Percentiles rank a stretch among this genome's conserved stretches.
Conservation (phyloP, 2,329 filamentous ascomycete species). For the Geosmithia putterillii region DNA sequence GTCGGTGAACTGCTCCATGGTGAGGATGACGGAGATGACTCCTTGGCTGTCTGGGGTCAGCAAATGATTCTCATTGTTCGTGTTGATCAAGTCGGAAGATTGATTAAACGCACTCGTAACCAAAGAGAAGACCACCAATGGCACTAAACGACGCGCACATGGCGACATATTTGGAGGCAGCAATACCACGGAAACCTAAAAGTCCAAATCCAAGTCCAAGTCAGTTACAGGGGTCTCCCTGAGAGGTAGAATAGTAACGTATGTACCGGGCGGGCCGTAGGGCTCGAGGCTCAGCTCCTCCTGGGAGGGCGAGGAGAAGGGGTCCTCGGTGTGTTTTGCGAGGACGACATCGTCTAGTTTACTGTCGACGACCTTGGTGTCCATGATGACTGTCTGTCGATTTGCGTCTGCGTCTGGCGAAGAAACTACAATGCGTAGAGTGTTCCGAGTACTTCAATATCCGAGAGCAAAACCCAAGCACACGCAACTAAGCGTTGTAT, state of each 20-base stretch:
- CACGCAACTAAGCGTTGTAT: too few relatives aligned
- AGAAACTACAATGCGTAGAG: too few relatives aligned
- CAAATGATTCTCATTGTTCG: background rate
- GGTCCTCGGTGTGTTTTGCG: background rate
- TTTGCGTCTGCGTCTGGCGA: too few relatives aligned
- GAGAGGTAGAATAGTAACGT: background rate
- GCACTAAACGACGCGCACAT: slow-evolving; percentile 18
- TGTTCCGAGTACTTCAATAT: too few relatives aligned
- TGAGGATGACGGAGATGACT: slow-evolving; percentile 19
- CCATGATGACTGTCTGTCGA: too few relatives aligned
- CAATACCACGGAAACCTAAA: slow-evolving; percentile 19
- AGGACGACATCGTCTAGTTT: background rate
- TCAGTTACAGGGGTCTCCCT: background rate
- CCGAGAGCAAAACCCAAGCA: too few relatives aligned
- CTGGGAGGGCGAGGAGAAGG: background rate
- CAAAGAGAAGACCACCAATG: slow-evolving; percentile 3
- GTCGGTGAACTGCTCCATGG: slow-evolving; percentile 15
- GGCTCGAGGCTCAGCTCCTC: background rate
- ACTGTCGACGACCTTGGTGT: background rate
- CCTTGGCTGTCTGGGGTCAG: slow-evolving; percentile 12
- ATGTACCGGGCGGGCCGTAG: background rate
- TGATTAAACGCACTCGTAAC: background rate
- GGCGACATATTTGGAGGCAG: slow-evolving; percentile 17
- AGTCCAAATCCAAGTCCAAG: background rate
- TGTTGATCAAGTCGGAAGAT: too few relatives aligned